Percentiles rank a stretch among this genome's conserved stretches.
Conservation (phyloP, 1,139 yeast species). For the Debaryomycetaceae sp. region DNA sequence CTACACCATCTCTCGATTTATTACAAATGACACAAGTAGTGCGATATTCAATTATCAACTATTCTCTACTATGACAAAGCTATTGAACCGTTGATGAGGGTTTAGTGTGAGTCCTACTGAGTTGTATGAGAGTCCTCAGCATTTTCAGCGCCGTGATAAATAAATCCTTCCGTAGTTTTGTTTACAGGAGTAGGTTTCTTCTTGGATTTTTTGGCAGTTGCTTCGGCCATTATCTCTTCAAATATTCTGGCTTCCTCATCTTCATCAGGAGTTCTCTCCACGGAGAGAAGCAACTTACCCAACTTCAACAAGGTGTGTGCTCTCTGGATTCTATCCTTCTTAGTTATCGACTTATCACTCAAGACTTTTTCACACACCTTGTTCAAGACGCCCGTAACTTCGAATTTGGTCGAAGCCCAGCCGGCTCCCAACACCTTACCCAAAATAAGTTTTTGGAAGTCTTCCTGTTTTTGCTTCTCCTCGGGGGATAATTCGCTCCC, state of each 20-base stretch:
- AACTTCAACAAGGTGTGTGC: slow-evolving; percentile 60
- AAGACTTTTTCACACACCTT: slow-evolving; percentile 62
- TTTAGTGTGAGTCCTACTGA: neutral
- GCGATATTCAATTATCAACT: neutral
- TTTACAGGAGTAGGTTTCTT: slow-evolving; percentile 14
- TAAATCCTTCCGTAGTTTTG: slow-evolving; percentile 19
- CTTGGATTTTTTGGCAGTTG: slow-evolving; percentile 49
- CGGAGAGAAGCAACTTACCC: slow-evolving; percentile 53
- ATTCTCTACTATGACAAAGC: neutral
- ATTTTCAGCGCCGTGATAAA: slow-evolving; percentile 17
- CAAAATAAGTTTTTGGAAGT: slow-evolving; percentile 61
- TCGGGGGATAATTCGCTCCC: slow-evolving; percentile 34
- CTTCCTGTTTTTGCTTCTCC: slow-evolving; percentile 53
- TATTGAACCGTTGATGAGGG: neutral
- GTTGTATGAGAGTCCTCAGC: slow-evolving; percentile 6
- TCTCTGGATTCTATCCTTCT: slow-evolving; percentile 50
- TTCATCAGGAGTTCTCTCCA: slow-evolving; percentile 63
- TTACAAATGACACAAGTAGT: neutral
- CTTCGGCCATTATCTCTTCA: slow-evolving; percentile 73
- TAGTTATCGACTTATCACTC: slow-evolving; percentile 50
- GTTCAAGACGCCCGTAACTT: slow-evolving; percentile 62
- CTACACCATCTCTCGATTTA: too few relatives aligned
- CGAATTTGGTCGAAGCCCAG: slow-evolving; percentile 77
- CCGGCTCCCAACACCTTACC: slow-evolving; percentile 76
- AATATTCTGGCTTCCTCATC: slow-evolving; percentile 73